Evolutionary conservation across 2,329 filamentous ascomycete species (phyloP), one percentile per base, ranked within the genome.

Genomic region (Boeremia exigua): DNA sequence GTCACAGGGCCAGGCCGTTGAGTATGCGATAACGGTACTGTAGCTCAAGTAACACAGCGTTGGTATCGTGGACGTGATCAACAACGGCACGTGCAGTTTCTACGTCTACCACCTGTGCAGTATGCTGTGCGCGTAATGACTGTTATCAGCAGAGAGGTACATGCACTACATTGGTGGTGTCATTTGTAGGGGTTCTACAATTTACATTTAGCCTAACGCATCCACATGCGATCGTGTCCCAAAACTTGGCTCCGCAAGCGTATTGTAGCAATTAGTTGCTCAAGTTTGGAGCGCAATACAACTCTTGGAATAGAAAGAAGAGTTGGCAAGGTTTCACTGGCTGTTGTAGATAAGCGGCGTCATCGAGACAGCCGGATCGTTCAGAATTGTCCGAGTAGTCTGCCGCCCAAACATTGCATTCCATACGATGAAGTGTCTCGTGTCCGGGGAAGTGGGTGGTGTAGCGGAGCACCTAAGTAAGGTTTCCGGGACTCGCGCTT

Each of bases 401-500:
- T 51, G 36, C 27, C 15, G 42, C 30, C 40, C 17, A 37, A 51
- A 48, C 43, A 42, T 56, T 47, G 53, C 47, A 51, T 17, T 27
- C 30, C 30, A 43, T 19, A 27, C 47, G 42, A 50, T 15, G 32
- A 29, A 15, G 25, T 11, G 27, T 17, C 37, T 43, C 47, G 42
- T 47, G 32, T 54, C 53, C 37, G 53, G 47, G 47, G 53, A 56
- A 51, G 47, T 56, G 53, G 53, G 53, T 48, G 30, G 19, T 12
- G 17, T 19, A 42, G 53, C 47, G 37, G 42, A 36, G 36, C 5
- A 15, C 0, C 17, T 5, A 28, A 33, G 42, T 36, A 48, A 46
- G 42, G 47, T 51, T 56, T 37, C 42, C 42, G 43, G 53, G 36
- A 37, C 10, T 6, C 9, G 2, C 9, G 8, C 53, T 56, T 48